Conservation (phyloP, 176 grass and related monocot species). For the Calamus simplicifolius region DNA sequence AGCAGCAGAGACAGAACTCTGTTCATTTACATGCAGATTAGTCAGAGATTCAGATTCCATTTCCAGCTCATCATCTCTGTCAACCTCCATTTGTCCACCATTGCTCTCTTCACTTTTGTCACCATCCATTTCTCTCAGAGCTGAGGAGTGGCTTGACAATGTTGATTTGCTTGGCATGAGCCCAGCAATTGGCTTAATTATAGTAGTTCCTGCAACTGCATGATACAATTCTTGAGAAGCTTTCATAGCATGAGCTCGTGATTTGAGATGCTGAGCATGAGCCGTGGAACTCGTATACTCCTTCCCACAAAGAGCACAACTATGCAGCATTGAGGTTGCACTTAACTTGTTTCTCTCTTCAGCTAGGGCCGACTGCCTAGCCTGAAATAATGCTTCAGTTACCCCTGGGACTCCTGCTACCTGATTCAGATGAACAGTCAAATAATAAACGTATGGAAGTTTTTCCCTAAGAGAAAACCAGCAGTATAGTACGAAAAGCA, state of each 20-base stretch:
- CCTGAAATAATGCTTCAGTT: constrained; percentile 68
- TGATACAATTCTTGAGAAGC: constrained; percentile 55
- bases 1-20: constrained; percentile 22
- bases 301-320: constrained; percentile 82
- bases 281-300: constrained; percentile 77
- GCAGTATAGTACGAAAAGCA: not conserved
- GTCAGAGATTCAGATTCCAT: constrained; percentile 42
- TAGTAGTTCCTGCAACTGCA: constrained; percentile 53
- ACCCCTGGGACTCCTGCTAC: constrained; percentile 80
- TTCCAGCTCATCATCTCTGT: constrained; percentile 47
- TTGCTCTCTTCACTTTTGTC: constrained; percentile 32
- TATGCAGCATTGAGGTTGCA: constrained; percentile 50
- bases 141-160: constrained; percentile 1
- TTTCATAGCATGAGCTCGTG: constrained; percentile 51
- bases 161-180: constrained; percentile 25
- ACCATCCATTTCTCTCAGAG: constrained; percentile 46
- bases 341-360: constrained; percentile 51
- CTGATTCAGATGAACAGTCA: constrained; percentile 18
- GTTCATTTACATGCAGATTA: constrained; percentile 43
- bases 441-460: constrained; percentile 6
- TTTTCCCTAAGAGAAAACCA: not conserved
- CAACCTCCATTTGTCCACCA: constrained; percentile 66
- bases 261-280: constrained; percentile 80
- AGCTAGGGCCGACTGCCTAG: constrained; percentile 56
- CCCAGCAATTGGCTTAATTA: constrained; percentile 56